Evolutionary conservation across 768 basidiomycete species (phyloP).

Genomic region (Obba rivulosa): DNA sequence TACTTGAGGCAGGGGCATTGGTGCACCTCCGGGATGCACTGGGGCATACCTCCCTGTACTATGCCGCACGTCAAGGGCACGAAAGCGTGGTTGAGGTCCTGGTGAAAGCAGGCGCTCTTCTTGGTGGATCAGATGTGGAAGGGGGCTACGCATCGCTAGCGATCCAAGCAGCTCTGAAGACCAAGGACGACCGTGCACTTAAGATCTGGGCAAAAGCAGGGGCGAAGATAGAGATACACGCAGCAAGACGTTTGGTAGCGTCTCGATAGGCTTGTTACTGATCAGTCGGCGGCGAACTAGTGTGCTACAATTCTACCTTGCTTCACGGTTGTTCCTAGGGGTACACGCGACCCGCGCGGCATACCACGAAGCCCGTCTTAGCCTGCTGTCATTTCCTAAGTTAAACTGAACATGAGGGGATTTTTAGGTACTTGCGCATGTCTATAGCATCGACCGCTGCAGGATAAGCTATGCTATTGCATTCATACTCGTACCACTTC

Average conservation of each 20-base stretch:
- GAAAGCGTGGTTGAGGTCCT: constrained; percentile 55
- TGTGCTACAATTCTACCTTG: too few relatives aligned
- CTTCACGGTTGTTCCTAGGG: too few relatives aligned
- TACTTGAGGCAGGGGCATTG: constrained; percentile 71
- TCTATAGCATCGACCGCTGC: too few relatives aligned
- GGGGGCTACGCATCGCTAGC: constrained; percentile 53
- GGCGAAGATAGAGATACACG: constrained; percentile 3
- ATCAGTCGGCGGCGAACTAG: too few relatives aligned
- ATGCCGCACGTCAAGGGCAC: constrained; percentile 74
- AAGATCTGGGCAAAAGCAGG: constrained; percentile 58
- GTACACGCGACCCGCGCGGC: too few relatives aligned
- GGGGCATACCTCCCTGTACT: constrained; percentile 82
- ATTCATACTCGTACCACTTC: too few relatives aligned
- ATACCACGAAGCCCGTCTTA: too few relatives aligned
- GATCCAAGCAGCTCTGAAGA: constrained; percentile 28
- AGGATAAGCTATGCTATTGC: too few relatives aligned
- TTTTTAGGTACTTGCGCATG: too few relatives aligned
- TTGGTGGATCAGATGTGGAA: constrained; percentile 61
- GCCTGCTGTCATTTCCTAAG: too few relatives aligned
- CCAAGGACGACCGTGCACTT: constrained; percentile 39
- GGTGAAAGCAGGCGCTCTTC: constrained; percentile 66
- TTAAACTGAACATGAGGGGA: too few relatives aligned
- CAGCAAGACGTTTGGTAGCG: not conserved
- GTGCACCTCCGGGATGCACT: constrained; percentile 78
- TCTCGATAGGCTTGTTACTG: too few relatives aligned